phyloP scores from a whole-genome alignment of 129 eudicot genomes.

The Helichrysum umbraculigerum region DNA sequence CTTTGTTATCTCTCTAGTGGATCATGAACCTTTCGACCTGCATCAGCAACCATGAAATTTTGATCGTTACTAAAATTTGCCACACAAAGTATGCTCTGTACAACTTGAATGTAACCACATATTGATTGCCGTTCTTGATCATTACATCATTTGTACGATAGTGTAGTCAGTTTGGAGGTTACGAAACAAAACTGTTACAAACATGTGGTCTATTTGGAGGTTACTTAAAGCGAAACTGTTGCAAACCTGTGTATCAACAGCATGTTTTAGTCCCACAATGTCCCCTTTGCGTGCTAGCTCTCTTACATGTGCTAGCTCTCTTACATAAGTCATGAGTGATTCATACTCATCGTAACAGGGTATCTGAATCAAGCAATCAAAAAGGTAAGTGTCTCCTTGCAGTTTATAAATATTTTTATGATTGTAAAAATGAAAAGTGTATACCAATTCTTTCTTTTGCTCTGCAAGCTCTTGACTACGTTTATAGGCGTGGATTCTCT shows the following conservation, averaged over 20 bases:
- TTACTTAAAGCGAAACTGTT: not conserved
- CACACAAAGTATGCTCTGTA: not conserved
- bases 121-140: not conserved
- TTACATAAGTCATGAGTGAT: not conserved
- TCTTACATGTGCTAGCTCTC: conserved; percentile 10
- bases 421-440: not conserved
- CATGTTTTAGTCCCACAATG: conserved; percentile 16
- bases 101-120: not conserved
- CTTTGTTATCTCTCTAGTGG: conserved; percentile 14
- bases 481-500: conserved; percentile 15
- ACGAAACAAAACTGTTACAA: not conserved
- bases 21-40: conserved; percentile 23
- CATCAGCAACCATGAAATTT: not conserved
- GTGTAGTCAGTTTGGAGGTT: not conserved
- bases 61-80: not conserved
- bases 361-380: conserved; percentile 9
- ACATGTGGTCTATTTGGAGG: not conserved
- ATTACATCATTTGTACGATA: not conserved
- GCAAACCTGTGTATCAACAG: not conserved
- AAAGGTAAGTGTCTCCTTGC: not conserved
- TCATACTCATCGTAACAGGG: conserved; percentile 14
- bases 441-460: not conserved
- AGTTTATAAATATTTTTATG: not conserved
- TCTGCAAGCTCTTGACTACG: not conserved
- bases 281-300: conserved; percentile 15